Base-by-base conservation (phyloP, 257 asterid genomes). In the Lycium ferocissimum region DNA sequence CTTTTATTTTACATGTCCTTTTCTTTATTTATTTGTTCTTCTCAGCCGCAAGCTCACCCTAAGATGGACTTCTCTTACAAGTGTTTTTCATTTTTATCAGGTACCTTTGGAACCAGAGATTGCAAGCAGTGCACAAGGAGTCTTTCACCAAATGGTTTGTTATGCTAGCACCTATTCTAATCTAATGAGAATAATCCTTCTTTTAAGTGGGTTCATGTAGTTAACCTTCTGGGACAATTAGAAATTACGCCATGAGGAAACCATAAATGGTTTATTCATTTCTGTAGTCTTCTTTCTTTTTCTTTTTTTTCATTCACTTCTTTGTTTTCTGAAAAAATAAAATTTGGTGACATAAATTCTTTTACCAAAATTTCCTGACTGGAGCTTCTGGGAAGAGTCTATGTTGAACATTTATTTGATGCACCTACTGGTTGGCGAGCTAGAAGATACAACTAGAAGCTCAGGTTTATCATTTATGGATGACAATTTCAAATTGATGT, bases 101-200 rank as follows among this genome's bases (percentile, higher is more conserved):
- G 95, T 89, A 84, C 91, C 92, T 1, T 65, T 92, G 85, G 95
- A 93, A 82, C 90, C 91, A 59, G 93, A 91, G 82, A 86, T 87
- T 79, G 80, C 90, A 75, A 92, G 89, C 56, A 93, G 93, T 82
- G 35, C 91, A 58, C 95, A 86, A 65, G 91, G 93, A 62, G 88
- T 86, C 85, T 90, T 91, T 83, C 95, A 92, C 81, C 93, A 90
- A 83, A 86, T 92, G 97, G 98, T 95, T 87, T 40, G 93, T 85
- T 43, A 76, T 70, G 88, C 65, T 89, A 80, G 81, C 81, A 85
- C 85, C 81, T 85, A 76, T 53, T 40, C 82, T 61, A 80, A 62
- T 85, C 88, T 84, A 81, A 45, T 20, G 49, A 45, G 54, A 49
- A 78, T 40, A 7, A 9, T 45, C 61, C 13, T 82, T 66, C 57